A percentile compares a stretch with the other conserved stretches of the same genome.
phyloP scores from a whole-genome alignment of 176 grass and related monocot species.

The Raddia distichophylla region DNA sequence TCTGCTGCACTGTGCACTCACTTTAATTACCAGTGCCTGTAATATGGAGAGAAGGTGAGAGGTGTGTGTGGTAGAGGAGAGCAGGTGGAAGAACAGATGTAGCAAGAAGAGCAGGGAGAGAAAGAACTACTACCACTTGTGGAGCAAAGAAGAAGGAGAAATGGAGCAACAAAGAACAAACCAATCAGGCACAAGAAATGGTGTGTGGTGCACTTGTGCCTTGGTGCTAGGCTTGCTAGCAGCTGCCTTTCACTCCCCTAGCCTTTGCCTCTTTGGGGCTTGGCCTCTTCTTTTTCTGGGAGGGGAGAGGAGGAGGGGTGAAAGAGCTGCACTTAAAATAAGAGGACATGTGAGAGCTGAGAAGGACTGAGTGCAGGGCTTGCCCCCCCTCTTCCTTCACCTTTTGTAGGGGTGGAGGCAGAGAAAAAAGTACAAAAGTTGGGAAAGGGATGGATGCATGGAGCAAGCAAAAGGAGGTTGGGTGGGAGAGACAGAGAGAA shows the following conservation, averaged over 20 bases:
- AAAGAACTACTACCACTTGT: neutral
- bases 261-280: slow-evolving; percentile 36
- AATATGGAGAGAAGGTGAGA: neutral
- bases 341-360: slow-evolving; percentile 37
- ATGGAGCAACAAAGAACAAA: neutral
- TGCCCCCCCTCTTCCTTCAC: slow-evolving; percentile 26
- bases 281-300: slow-evolving; percentile 35
- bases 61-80: slow-evolving; percentile 26
- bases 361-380: slow-evolving; percentile 36
- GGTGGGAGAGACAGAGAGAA: neutral
- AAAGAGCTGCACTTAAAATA: neutral
- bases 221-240: neutral
- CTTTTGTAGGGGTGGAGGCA: slow-evolving; percentile 51
- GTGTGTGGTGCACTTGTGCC: neutral
- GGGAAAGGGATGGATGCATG: slow-evolving; percentile 45
- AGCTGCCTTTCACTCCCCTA: neutral
- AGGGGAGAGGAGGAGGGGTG: neutral
- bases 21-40: slow-evolving; percentile 39
- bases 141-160: neutral
- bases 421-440: slow-evolving; percentile 48
- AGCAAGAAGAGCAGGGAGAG: neutral
- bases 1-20: slow-evolving; percentile 30
- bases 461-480: neutral
- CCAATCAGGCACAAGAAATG: neutral
- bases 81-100: slow-evolving; percentile 21